These are phyloP conservation scores for Kodamaea leandrae DNA, from an alignment of 805 yeast species.

Conservation along the genomic window DNA sequence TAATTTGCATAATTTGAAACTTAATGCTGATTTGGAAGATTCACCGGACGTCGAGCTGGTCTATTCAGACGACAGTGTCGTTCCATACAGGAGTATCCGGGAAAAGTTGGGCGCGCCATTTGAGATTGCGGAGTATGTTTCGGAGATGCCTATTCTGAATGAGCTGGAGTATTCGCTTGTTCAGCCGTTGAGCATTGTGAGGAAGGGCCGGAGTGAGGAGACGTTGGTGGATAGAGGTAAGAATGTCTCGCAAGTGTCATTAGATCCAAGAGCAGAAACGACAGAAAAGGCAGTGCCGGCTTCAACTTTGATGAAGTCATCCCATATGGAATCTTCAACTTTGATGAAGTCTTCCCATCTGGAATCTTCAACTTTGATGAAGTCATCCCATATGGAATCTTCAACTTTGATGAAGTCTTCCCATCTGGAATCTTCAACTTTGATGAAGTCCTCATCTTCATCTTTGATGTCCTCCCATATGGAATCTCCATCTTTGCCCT, in stretches of 20 bases:
- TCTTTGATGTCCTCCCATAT: neutral
- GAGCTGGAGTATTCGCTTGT: slow-evolving; percentile 6
- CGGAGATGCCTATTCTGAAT: neutral
- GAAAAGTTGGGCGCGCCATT: too few species aligned
- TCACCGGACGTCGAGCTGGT: too few species aligned
- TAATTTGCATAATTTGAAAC: too few species aligned
- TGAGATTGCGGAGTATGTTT: neutral
- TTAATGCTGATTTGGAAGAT: too few species aligned
- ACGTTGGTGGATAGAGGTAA: slow-evolving; percentile 1
- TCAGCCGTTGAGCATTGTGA: slow-evolving; percentile 7
- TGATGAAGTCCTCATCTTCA: neutral
- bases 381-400: too few species aligned
- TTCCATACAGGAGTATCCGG: too few species aligned
- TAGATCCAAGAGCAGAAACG: neutral
- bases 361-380: neutral
- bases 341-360: neutral
- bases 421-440: neutral
- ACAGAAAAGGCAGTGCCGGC: neutral
- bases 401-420: neutral
- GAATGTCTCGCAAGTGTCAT: neutral
- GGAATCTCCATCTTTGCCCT: neutral
- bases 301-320: neutral
- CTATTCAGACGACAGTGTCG: too few species aligned
- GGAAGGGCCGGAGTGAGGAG: slow-evolving; percentile 6
- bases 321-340: too few species aligned